Conservation (phyloP, 495 filamentous ascomycete species). For the Aspergillus haitiensis region DNA sequence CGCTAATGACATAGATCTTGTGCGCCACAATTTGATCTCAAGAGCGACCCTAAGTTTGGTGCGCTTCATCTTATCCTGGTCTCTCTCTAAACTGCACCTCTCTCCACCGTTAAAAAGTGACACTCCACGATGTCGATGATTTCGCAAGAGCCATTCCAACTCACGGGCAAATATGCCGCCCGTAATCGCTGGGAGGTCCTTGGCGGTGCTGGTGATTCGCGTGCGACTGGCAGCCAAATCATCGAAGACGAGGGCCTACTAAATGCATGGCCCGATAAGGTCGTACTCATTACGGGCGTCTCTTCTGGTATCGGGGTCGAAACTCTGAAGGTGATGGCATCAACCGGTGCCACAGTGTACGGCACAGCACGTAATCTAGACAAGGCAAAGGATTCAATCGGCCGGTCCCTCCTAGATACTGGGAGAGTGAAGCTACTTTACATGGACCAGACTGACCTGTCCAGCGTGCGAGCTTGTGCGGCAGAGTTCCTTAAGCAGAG, state of each 20-base stretch:
- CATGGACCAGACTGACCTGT: constrained; percentile 48
- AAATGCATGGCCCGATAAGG: constrained; percentile 43
- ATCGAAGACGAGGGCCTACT: constrained; percentile 42
- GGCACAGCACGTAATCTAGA: constrained; percentile 47
- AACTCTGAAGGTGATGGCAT: constrained; percentile 48
- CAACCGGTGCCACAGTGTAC: constrained; percentile 50
- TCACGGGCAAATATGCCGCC: constrained; percentile 3
- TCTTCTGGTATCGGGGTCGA: constrained; percentile 58
- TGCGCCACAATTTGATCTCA: neutral
- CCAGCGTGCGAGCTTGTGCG: constrained; percentile 45
- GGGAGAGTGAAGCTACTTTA: constrained; percentile 34
- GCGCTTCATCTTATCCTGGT: neutral
- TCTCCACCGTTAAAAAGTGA: neutral
- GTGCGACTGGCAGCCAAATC: constrained; percentile 49
- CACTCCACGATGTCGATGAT: constrained; percentile 1
- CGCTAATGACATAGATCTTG: neutral
- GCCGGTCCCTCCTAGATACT: constrained; percentile 27
- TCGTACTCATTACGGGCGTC: constrained; percentile 68
- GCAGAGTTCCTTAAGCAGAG: constrained; percentile 37
- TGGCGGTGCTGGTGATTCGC: constrained; percentile 47
- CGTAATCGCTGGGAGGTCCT: constrained; percentile 13
- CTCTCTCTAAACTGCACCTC: neutral
- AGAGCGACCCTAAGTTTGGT: neutral
- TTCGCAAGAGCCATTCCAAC: constrained; percentile 3
- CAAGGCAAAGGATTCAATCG: constrained; percentile 38